Evolutionary conservation across 257 asterid genomes (phyloP), one percentile per base, ranked within the genome.

Genomic region (Striga asiatica): DNA sequence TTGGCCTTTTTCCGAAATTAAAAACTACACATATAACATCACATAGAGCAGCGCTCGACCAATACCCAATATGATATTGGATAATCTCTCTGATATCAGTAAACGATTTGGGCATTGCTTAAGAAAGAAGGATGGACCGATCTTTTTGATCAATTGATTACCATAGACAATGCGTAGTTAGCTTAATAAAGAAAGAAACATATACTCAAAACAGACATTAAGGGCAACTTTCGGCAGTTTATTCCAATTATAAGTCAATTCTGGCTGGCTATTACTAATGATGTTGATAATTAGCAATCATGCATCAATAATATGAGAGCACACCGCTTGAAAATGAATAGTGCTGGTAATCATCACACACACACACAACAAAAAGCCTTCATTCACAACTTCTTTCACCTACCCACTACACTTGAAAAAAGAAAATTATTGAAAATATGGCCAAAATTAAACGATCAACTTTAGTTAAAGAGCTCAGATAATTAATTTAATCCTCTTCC

Each of bases 271-370:
- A 22, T 16, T 43, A 8, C 56, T 27, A n/a, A n/a, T n/a, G n/a
- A n/a, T 39, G 14, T 14, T 49, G 57, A 49, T 29, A 67, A 52
- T 9, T 14, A 46, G 63, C 75, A 85, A 81, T 85, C 86, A 85
- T 82, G 54, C 58, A 64, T 48, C 64, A 70, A 81, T 84, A 50
- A 78, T 76, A 64, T 61, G 65, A 25, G 17, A 43, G 42, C 68
- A 19, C 70, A 62, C 42, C 28, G 27, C 55, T 46, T 58, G 35
- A 5, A 29, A 29, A 29, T 29, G 2, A 43, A 31, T 71, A 43
- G 71, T 76, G 80, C 56, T 58, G 6, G 63, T 74, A 72, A 74
- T 82, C 77, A 75, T 73, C 55, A 67, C 75, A 39, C 29, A 41
- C 19, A 53, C 3, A 18, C 8, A 25, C 61, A 73, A 29, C 11